Evolutionary conservation across 2,329 filamentous ascomycete species (phyloP).

Genomic region (Fusarium graminum): DNA sequence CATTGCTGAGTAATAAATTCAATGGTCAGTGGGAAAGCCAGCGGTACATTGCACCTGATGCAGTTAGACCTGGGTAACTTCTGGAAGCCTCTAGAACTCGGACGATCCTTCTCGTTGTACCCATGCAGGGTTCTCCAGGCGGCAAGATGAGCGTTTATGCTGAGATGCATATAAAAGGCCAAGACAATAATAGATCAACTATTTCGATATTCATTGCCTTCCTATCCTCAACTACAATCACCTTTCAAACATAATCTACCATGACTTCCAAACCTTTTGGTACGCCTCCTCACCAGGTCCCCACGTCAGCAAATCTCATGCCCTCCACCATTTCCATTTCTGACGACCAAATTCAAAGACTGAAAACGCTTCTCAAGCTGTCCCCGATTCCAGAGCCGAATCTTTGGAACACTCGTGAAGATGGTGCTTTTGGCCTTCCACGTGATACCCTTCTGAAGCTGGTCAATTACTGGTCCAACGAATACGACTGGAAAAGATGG

Average conservation of each 20-base stretch:
- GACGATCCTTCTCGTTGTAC: not conserved
- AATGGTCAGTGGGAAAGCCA: too few relatives aligned
- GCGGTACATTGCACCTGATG: not conserved
- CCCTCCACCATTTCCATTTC: conserved; percentile 22
- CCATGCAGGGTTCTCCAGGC: not conserved
- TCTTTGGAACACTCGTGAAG: conserved; percentile 8
- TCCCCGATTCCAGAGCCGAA: conserved; percentile 4
- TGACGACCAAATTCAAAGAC: conserved; percentile 2
- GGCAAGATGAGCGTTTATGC: not conserved
- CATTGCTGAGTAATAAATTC: not conserved
- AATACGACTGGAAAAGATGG: conserved; percentile 33
- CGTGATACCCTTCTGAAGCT: not conserved
- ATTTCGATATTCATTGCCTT: not conserved
- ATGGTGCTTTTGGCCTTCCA: conserved; percentile 7
- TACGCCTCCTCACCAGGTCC: not conserved
- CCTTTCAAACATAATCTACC: fast-evolving
- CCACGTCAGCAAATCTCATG: conserved; percentile 25
- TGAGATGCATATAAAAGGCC: not conserved
- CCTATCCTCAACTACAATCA: not conserved
- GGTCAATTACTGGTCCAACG: conserved; percentile 12
- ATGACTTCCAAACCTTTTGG: conserved; percentile 16
- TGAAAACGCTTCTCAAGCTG: conserved; percentile 17
- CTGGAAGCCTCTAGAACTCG: not conserved
- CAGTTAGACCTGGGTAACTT: not conserved
- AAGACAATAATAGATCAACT: not conserved